Base-by-base conservation (phyloP, 345 rosid genomes). In the Hibiscus trionum region DNA sequence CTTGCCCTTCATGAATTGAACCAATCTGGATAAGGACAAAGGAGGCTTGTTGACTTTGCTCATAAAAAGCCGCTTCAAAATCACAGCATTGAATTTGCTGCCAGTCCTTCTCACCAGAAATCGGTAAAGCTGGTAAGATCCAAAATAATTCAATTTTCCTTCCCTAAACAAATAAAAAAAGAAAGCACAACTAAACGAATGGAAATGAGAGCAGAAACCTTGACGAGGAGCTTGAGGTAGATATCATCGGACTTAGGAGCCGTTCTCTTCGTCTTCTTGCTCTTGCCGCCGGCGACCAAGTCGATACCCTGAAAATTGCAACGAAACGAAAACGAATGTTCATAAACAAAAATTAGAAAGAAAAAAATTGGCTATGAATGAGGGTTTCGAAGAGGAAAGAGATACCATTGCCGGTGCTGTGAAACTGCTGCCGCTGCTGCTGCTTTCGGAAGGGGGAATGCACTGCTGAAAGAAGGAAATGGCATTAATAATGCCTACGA, bases 171-270 rank as follows among this genome's bases (percentile, higher is more conserved):
- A 16, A 62, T 6, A 16, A 53, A 16, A 62, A n/a, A 16, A 53
- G 3, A 27, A 10, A n/a, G 61, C 5, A 33, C 3, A 29, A 10
- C 4, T 15, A 11, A 42, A 15, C 27, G 7, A 11, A 1, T 8
- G 2, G 17, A 14, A 60, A 14, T 5, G 19, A n/a, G 11, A 68
- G 33, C 33, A 57, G 0, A 21, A 24, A 90, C 91, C 91, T 90
- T 90, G 73, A 90, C 96, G 69, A 90, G 89, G n/a, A 90, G 91
- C 84, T 88, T 90, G 67, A 90, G 91, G 72, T 88, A 90, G 72
- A 90, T 75, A 84, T 90, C 96, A 11, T 88, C 82, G 12, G 93
- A 88, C 61, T 86, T 90, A 7, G 96, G 91, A 0, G 87, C 90
- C 4, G 88, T 88, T 11, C 93, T 73, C 80, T 86, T 86, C 46